Conservation (phyloP, 2,329 filamentous ascomycete species). For the Zymoseptoria tritici region DNA sequence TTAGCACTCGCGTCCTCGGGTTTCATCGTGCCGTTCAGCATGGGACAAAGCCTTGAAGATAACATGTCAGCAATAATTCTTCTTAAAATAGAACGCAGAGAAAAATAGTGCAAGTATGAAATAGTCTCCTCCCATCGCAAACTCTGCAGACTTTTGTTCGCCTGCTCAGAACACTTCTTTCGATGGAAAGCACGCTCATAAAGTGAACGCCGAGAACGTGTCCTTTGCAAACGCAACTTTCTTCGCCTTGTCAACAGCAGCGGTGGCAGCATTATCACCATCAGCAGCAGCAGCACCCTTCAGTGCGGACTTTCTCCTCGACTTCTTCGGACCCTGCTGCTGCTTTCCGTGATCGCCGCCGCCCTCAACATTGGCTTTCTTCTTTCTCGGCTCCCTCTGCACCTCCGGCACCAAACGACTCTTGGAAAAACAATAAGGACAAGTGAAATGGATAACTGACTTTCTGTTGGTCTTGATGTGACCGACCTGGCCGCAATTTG, state of each 20-base stretch:
- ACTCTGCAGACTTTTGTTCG: background rate
- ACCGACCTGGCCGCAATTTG: constrained; percentile 91
- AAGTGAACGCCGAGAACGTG: constrained; percentile 14
- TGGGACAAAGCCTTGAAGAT: constrained; percentile 62
- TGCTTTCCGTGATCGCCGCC: constrained; percentile 13
- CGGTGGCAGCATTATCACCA: constrained; percentile 10
- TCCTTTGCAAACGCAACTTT: constrained; percentile 7
- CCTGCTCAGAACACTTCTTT: background rate
- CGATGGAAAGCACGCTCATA: constrained; percentile 10
- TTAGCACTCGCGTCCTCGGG: constrained; percentile 28
- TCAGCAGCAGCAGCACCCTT: constrained; percentile 4
- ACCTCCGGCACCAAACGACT: background rate
- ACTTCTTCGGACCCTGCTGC: constrained; percentile 4
- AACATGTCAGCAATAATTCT: constrained; percentile 24
- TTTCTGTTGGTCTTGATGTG: constrained; percentile 99
- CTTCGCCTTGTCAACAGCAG: constrained; percentile 1
- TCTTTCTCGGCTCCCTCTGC: background rate
- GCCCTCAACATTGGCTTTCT: constrained; percentile 6
- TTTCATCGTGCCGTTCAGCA: constrained; percentile 66
- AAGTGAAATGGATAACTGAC: constrained; percentile 46
- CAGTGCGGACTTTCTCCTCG: background rate
- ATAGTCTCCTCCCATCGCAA: background rate
- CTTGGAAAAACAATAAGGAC: constrained; percentile 10
- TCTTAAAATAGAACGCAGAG: constrained; percentile 10
- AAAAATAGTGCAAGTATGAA: constrained; percentile 2